Percentiles rank a stretch among this genome's conserved stretches.
Evolutionary conservation across 257 asterid genomes (phyloP).

Genomic region (Primulina eburnea): DNA sequence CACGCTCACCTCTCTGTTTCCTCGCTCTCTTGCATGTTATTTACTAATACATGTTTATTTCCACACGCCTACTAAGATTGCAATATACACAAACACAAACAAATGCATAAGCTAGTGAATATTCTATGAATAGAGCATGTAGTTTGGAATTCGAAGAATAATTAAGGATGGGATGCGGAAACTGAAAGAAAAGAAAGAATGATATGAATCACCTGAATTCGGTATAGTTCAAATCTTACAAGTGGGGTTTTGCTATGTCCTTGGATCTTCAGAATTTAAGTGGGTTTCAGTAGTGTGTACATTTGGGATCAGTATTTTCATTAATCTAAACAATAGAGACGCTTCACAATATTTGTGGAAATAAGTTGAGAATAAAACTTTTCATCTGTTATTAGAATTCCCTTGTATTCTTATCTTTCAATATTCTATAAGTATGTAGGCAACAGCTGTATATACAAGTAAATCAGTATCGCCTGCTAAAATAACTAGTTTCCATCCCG

Average conservation of each 20-base stretch:
- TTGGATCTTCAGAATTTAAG: background rate
- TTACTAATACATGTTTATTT: too few relatives aligned
- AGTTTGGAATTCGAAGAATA: background rate
- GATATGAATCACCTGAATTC: too few relatives aligned
- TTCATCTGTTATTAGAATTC: too few relatives aligned
- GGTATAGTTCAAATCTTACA: background rate
- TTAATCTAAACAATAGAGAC: too few relatives aligned
- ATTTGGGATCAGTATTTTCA: background rate
- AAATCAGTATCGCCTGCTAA: too few relatives aligned
- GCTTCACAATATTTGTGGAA: too few relatives aligned
- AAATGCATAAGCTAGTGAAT: background rate
- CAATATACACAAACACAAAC: background rate
- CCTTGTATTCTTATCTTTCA: too few relatives aligned
- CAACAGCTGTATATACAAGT: too few relatives aligned
- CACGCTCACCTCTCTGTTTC: background rate
- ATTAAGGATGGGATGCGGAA: background rate
- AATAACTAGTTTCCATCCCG: too few relatives aligned
- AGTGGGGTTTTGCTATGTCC: background rate
- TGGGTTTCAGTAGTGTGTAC: background rate
- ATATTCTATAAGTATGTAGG: too few relatives aligned
- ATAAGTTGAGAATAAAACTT: too few relatives aligned
- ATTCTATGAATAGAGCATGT: too few relatives aligned
- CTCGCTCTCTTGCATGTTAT: background rate
- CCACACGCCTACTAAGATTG: background rate
- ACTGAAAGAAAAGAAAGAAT: background rate